phyloP scores from a whole-genome alignment of 345 rosid species.

The Eucalyptus leucophloia region DNA sequence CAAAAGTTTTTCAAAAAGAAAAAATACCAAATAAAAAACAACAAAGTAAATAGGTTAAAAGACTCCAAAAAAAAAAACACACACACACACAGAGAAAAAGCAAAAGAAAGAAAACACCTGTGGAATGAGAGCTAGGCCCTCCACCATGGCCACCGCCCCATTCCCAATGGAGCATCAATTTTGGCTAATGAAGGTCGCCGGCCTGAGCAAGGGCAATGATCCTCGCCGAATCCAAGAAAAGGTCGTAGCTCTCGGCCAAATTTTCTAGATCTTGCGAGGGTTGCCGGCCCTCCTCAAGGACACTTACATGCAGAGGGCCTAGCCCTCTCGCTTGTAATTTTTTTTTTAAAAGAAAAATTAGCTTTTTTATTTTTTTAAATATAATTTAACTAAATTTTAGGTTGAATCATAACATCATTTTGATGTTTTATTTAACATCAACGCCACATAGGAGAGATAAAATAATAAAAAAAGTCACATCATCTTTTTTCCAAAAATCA shows the following conservation, averaged over 20 bases:
- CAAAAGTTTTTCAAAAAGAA: neutral
- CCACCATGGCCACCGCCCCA: neutral
- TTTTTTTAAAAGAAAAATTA: neutral
- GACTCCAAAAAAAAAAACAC: accelerated
- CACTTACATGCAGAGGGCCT: no score
- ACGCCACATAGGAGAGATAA: neutral
- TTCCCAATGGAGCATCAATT: neutral
- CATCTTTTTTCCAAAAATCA: neutral
- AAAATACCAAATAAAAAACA: neutral
- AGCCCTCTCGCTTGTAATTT: accelerated
- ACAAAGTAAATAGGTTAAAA: neutral
- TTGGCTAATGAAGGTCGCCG: accelerated
- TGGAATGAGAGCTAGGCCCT: neutral
- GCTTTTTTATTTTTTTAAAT: neutral
- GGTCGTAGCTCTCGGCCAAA: neutral
- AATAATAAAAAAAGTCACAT: neutral
- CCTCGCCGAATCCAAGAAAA: neutral
- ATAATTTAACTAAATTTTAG: neutral
- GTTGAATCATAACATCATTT: neutral
- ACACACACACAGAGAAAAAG: no score
- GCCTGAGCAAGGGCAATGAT: neutral
- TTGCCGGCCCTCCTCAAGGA: neutral
- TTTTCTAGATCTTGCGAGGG: neutral
- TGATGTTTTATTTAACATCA: neutral
- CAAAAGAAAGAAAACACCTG: neutral